Base-by-base conservation (phyloP, 208 protist genomes). In the Blastocrithidia nonstop region DNA sequence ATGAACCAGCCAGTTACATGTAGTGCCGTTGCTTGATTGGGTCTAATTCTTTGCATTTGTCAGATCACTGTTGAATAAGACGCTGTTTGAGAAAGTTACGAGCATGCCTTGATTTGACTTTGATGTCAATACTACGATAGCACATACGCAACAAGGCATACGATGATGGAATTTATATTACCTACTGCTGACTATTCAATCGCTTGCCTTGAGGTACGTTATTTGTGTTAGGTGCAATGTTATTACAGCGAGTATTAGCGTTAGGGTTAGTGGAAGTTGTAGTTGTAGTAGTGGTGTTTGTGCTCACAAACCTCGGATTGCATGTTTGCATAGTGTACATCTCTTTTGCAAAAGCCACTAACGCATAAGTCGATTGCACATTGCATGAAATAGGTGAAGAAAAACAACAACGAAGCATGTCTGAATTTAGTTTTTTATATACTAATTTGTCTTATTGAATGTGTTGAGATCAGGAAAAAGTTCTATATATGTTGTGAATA, bases 121-220 rank as follows among this genome's bases (percentile, higher is more conserved):
- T 60, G 31, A 93, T 88, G 64, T 93, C 83, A 39, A 93, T 88
- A 42, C 73, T 85, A n/a, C 78, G 74, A 61, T 88, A 88, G 62
- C 78, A 88, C 83, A 93, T 93, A 15, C 83, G 71, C n/a, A 93
- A 68, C 7, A 93, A 50, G 11, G 72, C 73, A 32, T 73, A 60
- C 7, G 83, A 65, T 1, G 83, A 88, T 32, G 51, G 54, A 52
- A 93, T 88, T 16, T 88, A 61, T 6, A 93, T 59, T 13, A 88
- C 72, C 31, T 75, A 53, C 54, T 87, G 75, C 54, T 87, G 76
- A n/a, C 69, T 59, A 56, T 88, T 84, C 50, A 77, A 81, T 22
- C 69, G 48, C 6, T 57, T 48, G 7, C 52, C 60, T 1, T 42
- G 8, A 38, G 19, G 19, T 5, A 17, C 33, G 19, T 23, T 17